A percentile compares a stretch with the other conserved stretches of the same genome.
Evolutionary conservation across 768 basidiomycete genomes (phyloP).

Genomic region (Neoboletus subvelutipes): DNA sequence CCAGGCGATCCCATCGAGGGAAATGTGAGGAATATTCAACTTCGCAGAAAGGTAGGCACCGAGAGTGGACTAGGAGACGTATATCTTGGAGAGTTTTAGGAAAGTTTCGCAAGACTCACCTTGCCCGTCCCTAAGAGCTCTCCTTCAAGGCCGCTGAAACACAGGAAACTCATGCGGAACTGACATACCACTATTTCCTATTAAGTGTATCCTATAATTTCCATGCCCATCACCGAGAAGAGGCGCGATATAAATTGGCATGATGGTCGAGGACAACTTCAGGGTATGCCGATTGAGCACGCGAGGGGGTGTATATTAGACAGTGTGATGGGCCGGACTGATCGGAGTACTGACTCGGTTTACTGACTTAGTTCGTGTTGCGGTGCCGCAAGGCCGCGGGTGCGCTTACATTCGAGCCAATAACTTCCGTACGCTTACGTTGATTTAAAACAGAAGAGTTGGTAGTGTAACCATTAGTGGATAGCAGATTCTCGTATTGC

Average conservation of each 20-base stretch:
- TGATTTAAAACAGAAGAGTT: neutral
- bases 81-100: neutral
- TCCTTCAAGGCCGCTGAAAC: neutral
- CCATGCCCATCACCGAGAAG: conserved; percentile 47
- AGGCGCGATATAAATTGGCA: conserved; percentile 17
- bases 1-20: conserved; percentile 50
- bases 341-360: too few species aligned
- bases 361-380: conserved; percentile 3
- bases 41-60: conserved; percentile 41
- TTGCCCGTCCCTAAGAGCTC: conserved; percentile 38
- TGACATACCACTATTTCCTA: conserved; percentile 53
- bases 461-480: neutral
- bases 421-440: neutral
- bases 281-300: neutral
- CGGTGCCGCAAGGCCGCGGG: neutral
- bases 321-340: neutral
- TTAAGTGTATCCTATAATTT: conserved; percentile 44
- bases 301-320: neutral
- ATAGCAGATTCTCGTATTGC: neutral
- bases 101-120: conserved; percentile 23
- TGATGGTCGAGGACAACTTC: conserved; percentile 1
- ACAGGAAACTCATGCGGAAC: neutral
- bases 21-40: conserved; percentile 45
- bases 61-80: conserved; percentile 46
- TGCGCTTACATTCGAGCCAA: neutral